Percentiles rank a stretch among this genome's conserved stretches.
Evolutionary conservation across 352 stramenopile species (phyloP).

Genomic region (Globisporangium okanoganense): DNA sequence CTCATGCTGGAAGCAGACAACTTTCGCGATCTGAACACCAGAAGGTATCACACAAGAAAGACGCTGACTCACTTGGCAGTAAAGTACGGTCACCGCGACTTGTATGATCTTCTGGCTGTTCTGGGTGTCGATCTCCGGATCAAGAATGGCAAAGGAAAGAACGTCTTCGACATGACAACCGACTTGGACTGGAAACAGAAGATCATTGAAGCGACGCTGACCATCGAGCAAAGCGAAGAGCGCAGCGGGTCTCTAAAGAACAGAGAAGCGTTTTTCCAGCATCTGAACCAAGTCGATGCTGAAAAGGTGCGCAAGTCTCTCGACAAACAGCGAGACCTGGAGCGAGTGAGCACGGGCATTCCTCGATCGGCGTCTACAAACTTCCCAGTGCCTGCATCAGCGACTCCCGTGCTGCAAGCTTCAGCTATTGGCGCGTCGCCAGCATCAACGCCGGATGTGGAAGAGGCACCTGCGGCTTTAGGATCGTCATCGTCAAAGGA

Average conservation of each 20-base stretch:
- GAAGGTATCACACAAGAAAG: slow-evolving; percentile 24
- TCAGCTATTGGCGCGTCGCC: neutral
- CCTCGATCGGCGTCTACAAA: neutral
- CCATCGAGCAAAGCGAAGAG: neutral
- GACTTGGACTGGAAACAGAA: slow-evolving; percentile 10
- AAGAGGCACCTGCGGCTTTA: too few relatives aligned
- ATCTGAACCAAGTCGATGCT: slow-evolving; percentile 1
- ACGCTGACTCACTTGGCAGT: slow-evolving; percentile 25
- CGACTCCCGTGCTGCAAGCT: neutral
- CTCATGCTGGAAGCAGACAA: slow-evolving; percentile 26
- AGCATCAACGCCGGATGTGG: slow-evolving; percentile 8
- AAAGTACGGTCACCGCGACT: slow-evolving; percentile 15
- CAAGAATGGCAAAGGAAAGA: slow-evolving; percentile 16
- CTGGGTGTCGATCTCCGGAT: slow-evolving; percentile 20
- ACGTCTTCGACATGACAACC: slow-evolving; percentile 19
- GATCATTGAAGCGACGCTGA: slow-evolving; percentile 9
- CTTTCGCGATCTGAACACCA: slow-evolving; percentile 25
- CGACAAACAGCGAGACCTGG: slow-evolving; percentile 2
- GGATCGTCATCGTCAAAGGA: slow-evolving; percentile 18
- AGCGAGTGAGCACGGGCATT: neutral
- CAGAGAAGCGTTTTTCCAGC: neutral
- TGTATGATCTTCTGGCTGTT: slow-evolving; percentile 14
- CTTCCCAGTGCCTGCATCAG: neutral
- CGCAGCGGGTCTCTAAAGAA: neutral
- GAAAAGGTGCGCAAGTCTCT: neutral